phyloP scores from a whole-genome alignment of 1,284 basidiomycete species.

The Trametes sp. region DNA sequence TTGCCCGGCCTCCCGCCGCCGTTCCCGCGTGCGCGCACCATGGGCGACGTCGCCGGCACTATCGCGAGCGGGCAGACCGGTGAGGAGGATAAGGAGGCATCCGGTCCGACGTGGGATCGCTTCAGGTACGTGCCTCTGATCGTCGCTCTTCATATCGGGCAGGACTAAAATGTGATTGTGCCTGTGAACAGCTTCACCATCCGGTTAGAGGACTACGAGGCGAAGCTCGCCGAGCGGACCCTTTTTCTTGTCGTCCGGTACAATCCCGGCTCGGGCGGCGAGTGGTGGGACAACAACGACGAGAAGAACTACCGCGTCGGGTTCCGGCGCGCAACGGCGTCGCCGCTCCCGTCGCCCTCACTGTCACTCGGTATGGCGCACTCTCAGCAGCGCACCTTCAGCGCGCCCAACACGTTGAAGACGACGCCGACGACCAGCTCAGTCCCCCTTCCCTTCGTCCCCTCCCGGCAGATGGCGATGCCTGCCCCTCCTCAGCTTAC shows the following conservation, averaged over 20 bases:
- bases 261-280: conserved; percentile 56
- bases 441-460: conserved; percentile 22
- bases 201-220: conserved; percentile 78
- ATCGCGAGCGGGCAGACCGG: conserved; percentile 34
- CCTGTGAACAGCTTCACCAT: conserved; percentile 57
- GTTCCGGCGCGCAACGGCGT: conserved; percentile 50
- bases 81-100: conserved; percentile 33
- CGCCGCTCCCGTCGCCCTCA: conserved; percentile 29
- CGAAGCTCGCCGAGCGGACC: conserved; percentile 68
- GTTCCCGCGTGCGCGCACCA: conserved; percentile 41
- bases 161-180: conserved; percentile 10
- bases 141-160: conserved; percentile 18
- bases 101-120: conserved; percentile 42
- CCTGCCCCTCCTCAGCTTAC: conserved; percentile 30
- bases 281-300: conserved; percentile 92
- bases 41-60: conserved; percentile 45
- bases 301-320: conserved; percentile 80
- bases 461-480: conserved; percentile 24
- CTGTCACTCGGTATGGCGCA: conserved; percentile 28
- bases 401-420: conserved; percentile 44
- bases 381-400: conserved; percentile 47
- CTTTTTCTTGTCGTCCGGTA: conserved; percentile 75
- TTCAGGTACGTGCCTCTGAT: conserved; percentile 44
- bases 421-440: conserved; percentile 43
- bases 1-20: conserved; percentile 54